Evolutionary conservation across 106 monocot genomes (phyloP).

Genomic region (Dendrobium officinale): DNA sequence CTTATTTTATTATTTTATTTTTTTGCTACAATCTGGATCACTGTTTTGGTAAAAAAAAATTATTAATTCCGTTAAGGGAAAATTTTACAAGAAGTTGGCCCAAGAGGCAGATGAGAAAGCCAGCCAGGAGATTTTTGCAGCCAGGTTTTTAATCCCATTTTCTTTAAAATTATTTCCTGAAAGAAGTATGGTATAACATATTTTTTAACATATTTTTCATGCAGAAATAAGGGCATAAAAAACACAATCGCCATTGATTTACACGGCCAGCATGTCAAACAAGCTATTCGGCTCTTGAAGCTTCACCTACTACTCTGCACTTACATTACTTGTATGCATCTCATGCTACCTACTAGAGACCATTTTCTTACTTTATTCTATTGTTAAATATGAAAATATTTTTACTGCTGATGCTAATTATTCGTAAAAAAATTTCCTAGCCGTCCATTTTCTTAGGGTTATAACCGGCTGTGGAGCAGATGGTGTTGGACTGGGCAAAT

Average conservation of each 20-base stretch:
- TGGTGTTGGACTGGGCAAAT: constrained; percentile 58
- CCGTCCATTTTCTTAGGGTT: constrained; percentile 73
- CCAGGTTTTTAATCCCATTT: constrained; percentile 35
- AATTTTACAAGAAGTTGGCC: constrained; percentile 45
- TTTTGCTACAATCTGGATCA: not conserved
- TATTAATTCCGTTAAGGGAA: constrained; percentile 32
- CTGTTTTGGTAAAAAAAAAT: not conserved
- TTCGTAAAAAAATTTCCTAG: constrained; percentile 28
- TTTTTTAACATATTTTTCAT: constrained; percentile 6
- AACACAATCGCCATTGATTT: constrained; percentile 83
- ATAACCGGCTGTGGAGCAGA: constrained; percentile 85
- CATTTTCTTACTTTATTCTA: not conserved
- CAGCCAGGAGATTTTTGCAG: constrained; percentile 71
- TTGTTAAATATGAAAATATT: not conserved
- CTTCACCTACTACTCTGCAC: constrained; percentile 65
- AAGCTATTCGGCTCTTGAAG: constrained; percentile 76
- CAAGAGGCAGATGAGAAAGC: constrained; percentile 80
- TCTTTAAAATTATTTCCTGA: not conserved
- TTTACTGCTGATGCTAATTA: constrained; percentile 2
- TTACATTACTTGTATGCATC: constrained; percentile 73
- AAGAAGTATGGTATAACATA: not conserved
- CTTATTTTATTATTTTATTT: not conserved
- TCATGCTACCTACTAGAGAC: not conserved
- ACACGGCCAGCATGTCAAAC: constrained; percentile 90
- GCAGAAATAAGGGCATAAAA: constrained; percentile 74